Base-by-base conservation (phyloP, 108 stramenopile species). In the Cyclostephanos tholiformis region DNA sequence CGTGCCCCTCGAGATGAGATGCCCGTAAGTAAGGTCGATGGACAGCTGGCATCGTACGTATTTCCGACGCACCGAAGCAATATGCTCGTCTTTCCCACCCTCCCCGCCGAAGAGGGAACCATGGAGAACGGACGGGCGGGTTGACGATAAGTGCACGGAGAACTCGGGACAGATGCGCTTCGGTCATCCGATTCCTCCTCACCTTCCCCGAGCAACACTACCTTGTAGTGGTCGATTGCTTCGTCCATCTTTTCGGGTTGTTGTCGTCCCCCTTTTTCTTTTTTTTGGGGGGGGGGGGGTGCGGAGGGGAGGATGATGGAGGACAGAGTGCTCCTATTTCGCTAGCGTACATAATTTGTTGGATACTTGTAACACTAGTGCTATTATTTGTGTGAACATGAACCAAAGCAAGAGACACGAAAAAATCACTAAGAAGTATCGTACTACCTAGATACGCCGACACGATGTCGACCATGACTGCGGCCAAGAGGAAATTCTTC, bases 11-110 rank as follows among this genome's bases (percentile, higher is more conserved):
- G 27, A 80, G 27, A 53, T 87, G 88, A 4, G 85, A 85, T 23
- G 89, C 89, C 55, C 86, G n/a, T n/a, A n/a, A n/a, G 79, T n/a
- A 85, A 76, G 2, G 89, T 87, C 19, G 85, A 69, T 25, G 67
- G 48, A 32, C 85, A 81, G 23, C 79, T 48, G 12, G 84, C 89
- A 13, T 72, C 43, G 70, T 83, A 90, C 3, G 67, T 71, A 49
- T 79, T 74, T 43, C 72, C 71, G 41, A 75, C 38, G 49, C 79
- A 89, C 8, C 85, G 61, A n/a, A 87, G 72, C 20, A 89, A 50
- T 27, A 89, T 89, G 22, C 86, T 87, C 16, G 89, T 89, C 44
- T 89, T 89, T 8, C 89, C 89, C 0, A 89, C 89, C 14, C 86
- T 76, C 25, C 85, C 85, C 65, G 68, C 56, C 50, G 60, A 64